Evolutionary conservation across 306 rosid species (phyloP), one percentile per base, ranked within the genome.

Genomic region (Bauhinia variegata): DNA sequence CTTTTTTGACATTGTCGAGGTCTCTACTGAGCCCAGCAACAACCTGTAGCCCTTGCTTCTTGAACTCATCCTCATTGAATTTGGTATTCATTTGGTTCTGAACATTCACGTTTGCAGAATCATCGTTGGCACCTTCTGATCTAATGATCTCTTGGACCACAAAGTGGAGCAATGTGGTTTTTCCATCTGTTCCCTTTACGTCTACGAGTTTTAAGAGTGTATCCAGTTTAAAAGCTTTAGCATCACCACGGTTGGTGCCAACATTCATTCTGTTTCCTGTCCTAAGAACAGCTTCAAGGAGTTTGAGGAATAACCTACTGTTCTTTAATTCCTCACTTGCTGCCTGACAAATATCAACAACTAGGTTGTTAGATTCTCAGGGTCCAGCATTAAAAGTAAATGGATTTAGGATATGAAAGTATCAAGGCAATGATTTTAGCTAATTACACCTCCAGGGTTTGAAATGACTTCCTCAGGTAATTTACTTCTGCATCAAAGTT

Each of bases 251-350:
- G 47, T 90, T 88, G 50, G 99, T 93, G 65, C 99, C 99, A 19
- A 88, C 97, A 68, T 93, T 93, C 99, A 93, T 93, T 71, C 99
- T 77, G 86, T 93, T 93, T 82, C 99, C 99, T 43, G 99, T 93
- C 87, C 83, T 80, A 70, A 93, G 99, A 80, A 93, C 99, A 53
- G 99, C 97, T 80, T 93, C 99, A 54, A 93, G 95, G 37, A 93
- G 99, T 82, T 88, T 90, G 67, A 93, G 83, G 85, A 93, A 93
- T 71, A 93, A 79, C 23, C 96, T 74, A 71, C 99, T 93, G 79
- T 84, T 93, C 86, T 85, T 86, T 46, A 93, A 68, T 75, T 93
- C 97, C 56, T 80, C 92, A 75, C 97, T 90, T 59, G 96, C 99
- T 30, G 83, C 92, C 99, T 93, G 91, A 55, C 13, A 74, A 65